Conservation (phyloP, 176 grass and related monocot genomes). For the Areca catechu region DNA sequence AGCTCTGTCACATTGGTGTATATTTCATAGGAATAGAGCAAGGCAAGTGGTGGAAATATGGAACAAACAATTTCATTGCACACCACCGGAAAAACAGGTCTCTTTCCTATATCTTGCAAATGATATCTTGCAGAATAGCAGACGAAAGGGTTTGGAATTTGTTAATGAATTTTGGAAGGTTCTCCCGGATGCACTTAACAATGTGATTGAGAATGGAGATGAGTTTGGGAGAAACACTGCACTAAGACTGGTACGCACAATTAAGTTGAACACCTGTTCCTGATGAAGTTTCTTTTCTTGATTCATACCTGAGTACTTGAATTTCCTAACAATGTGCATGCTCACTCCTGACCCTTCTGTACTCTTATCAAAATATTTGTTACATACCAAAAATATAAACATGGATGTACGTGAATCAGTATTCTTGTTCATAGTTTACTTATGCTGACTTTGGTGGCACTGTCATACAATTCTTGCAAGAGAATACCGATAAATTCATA, state of each 20-base stretch:
- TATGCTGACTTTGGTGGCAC: too few species aligned
- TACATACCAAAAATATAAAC: too few species aligned
- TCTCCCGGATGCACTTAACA: conserved; percentile 53
- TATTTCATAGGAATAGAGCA: conserved; percentile 58
- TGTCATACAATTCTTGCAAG: too few species aligned
- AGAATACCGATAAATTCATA: too few species aligned
- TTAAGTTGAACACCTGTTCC: too few species aligned
- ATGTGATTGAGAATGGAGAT: conserved; percentile 40
- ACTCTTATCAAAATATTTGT: too few species aligned
- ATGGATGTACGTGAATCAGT: too few species aligned
- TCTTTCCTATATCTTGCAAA: conserved; percentile 87
- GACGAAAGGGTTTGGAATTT: conserved; percentile 52
- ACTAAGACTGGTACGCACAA: conserved; percentile 56
- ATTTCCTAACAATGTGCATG: too few species aligned
- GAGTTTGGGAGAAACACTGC: conserved; percentile 45
- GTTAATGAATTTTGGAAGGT: conserved; percentile 77
- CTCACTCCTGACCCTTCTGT: too few species aligned
- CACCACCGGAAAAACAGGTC: conserved; percentile 38
- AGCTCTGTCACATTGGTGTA: conserved; percentile 90
- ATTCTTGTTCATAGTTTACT: too few species aligned
- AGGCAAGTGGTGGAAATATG: conserved; percentile 76
- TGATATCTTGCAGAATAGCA: conserved; percentile 87
- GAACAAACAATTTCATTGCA: conserved; percentile 48
- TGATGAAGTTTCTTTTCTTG: too few species aligned
- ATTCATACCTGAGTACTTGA: too few species aligned